Conservation (phyloP, 495 filamentous ascomycete species). For the Trichoderma erinaceum region DNA sequence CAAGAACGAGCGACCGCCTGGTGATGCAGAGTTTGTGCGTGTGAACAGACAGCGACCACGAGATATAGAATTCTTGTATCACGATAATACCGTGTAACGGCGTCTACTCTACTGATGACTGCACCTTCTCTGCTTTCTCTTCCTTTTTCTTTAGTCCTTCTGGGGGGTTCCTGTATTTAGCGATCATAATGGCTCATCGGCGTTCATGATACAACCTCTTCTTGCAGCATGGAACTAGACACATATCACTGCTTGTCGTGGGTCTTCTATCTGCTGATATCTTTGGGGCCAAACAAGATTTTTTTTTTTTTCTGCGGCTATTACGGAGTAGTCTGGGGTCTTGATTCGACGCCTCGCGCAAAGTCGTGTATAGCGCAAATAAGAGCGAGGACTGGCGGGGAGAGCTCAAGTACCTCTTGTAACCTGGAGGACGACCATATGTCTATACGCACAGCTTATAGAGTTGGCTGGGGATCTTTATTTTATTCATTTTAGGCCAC, state of each 20-base stretch:
- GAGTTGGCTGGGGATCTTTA: neutral
- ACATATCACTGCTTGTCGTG: neutral
- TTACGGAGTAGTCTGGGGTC: neutral
- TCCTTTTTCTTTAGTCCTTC: neutral
- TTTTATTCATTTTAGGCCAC: neutral
- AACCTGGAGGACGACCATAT: neutral
- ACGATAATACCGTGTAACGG: constrained; percentile 72
- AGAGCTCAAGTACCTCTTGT: neutral
- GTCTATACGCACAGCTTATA: neutral
- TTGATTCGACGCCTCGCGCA: neutral
- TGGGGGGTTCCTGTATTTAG: constrained; percentile 1
- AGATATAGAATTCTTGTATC: constrained; percentile 83
- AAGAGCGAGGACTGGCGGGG: neutral
- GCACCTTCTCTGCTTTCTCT: neutral
- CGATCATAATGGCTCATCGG: neutral
- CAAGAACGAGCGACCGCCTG: constrained; percentile 79
- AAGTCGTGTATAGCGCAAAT: constrained; percentile 1
- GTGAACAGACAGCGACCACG: constrained; percentile 68
- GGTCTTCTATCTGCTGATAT: neutral
- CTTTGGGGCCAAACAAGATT: neutral
- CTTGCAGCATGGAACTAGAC: neutral
- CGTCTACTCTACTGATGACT: neutral
- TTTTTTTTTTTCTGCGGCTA: neutral
- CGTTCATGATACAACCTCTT: neutral
- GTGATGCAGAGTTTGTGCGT: constrained; percentile 79